Conservation (phyloP, 345 rosid species). For the Erucastrum elatum region DNA sequence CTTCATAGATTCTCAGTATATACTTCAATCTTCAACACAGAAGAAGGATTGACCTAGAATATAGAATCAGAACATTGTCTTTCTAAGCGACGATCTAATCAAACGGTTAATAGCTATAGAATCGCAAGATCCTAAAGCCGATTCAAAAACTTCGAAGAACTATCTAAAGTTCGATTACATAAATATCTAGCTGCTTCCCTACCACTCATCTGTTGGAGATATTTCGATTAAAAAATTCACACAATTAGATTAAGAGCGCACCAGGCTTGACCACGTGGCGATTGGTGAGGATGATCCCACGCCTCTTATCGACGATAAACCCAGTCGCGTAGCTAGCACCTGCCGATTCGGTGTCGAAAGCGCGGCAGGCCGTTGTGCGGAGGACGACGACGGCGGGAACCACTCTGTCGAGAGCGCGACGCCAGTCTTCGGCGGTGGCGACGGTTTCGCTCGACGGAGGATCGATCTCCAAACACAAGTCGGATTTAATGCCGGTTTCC, state of each 20-base stretch:
- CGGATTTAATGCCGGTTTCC: constrained; percentile 56
- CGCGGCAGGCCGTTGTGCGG: constrained; percentile 79
- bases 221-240: not conserved
- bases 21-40: not conserved
- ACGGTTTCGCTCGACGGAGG: constrained; percentile 51
- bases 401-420: constrained; percentile 63
- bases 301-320: constrained; percentile 81
- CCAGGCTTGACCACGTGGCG: constrained; percentile 96
- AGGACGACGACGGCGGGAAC: constrained; percentile 93
- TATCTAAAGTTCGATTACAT: not conserved
- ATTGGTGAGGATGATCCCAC: constrained; percentile 93
- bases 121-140: constrained; percentile 7
- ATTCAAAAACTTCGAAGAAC: not conserved
- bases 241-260: constrained; percentile 6
- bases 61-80: constrained; percentile 1
- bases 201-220: not conserved
- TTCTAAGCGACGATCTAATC: constrained; percentile 11
- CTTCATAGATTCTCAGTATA: not conserved
- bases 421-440: constrained; percentile 89
- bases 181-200: not conserved
- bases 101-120: constrained; percentile 13
- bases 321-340: constrained; percentile 86
- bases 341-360: constrained; percentile 87
- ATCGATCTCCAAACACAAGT: constrained; percentile 67
- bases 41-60: not conserved